Evolutionary conservation across 2,329 filamentous ascomycete genomes (phyloP), one percentile per base, ranked within the genome.

Genomic region (Allantophomopsis cytisporea): DNA sequence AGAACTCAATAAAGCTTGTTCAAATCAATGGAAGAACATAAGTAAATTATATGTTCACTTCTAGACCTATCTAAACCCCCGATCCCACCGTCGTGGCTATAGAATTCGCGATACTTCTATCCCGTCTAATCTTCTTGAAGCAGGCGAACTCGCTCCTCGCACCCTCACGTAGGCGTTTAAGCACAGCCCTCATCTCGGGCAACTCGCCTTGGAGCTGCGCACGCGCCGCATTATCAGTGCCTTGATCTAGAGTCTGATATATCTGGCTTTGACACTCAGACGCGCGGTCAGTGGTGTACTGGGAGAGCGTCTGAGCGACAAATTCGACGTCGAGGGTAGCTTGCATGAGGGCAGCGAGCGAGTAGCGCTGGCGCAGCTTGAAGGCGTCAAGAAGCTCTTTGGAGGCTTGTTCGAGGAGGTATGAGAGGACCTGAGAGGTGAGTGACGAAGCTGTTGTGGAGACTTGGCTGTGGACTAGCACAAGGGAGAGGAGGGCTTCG

Each of bases 321-420:
- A 98, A 96, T 60, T 98, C 91, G 2, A 95, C 88, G 54, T 98
- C 91, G 1, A 98, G 74, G 0, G 91, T 98, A 2, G 93, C 93
- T 61, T 98, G 93, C 80, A 96, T 94, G 38, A 98, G 73, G 6
- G 83, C 80, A 5, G 81, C 69, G 1, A 98, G 76, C 2, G 77
- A 72, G 61, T 91, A 96, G 15, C 66, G 67, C 21, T 50, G 59
- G 6, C 80, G 76, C 30, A 66, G 56, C 57, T 72, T 67, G 67
- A 96, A 94, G 0, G 85, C 80, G 20, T 80, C 73, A 13, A 95
- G 76, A n/a, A 96, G 76, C 44, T 87, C 79, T 5, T 72, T 64
- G 10, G 82, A 89, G 10, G 83, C 73, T 53, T 87, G 76, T 55
- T 94, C 87, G 31, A 96, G 76, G 23, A 96, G 71, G 56, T 89